Conservation (phyloP, 2,329 filamentous ascomycete genomes). For the Penicillium sp. region DNA sequence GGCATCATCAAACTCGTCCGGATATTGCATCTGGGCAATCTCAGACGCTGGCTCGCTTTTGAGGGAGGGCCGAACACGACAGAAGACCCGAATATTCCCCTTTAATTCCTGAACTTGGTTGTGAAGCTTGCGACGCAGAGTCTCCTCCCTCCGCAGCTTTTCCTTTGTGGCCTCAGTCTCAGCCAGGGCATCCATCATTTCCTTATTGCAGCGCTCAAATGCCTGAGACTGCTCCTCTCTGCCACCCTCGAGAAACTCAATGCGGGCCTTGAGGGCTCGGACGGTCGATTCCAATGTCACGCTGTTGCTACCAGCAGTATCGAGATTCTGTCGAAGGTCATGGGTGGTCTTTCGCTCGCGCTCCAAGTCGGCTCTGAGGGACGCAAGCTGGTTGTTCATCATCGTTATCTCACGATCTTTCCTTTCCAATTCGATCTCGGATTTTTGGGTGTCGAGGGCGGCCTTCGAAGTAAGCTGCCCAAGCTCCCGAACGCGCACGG, state of each 20-base stretch:
- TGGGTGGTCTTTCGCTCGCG: conserved; percentile 60
- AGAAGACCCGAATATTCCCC: conserved; percentile 98
- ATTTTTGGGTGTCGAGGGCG: conserved; percentile 37
- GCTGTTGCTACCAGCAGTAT: conserved; percentile 58
- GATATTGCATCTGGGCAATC: conserved; percentile 71
- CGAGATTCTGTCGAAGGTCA: conserved; percentile 56
- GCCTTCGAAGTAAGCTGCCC: conserved; percentile 32
- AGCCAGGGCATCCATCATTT: conserved; percentile 71
- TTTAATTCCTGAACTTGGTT: conserved; percentile 98
- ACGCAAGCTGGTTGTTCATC: conserved; percentile 39
- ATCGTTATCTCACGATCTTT: conserved; percentile 53
- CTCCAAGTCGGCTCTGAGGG: conserved; percentile 48
- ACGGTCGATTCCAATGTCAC: conserved; percentile 69
- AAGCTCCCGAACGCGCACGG: conserved; percentile 39
- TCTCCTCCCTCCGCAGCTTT: conserved; percentile 87
- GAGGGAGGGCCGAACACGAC: conserved; percentile 76
- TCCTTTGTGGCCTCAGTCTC: conserved; percentile 66
- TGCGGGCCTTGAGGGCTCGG: conserved; percentile 71
- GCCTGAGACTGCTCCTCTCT: conserved; percentile 83
- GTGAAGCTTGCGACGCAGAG: conserved; percentile 81
- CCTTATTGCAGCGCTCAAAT: conserved; percentile 74
- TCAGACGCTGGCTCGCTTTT: conserved; percentile 55
- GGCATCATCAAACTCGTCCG: conserved; percentile 72
- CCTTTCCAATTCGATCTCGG: conserved; percentile 46
- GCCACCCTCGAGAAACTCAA: conserved; percentile 85